Evolutionary conservation across 768 basidiomycete species (phyloP), one percentile per base, ranked within the genome.

Genomic region (Mycena galopus): DNA sequence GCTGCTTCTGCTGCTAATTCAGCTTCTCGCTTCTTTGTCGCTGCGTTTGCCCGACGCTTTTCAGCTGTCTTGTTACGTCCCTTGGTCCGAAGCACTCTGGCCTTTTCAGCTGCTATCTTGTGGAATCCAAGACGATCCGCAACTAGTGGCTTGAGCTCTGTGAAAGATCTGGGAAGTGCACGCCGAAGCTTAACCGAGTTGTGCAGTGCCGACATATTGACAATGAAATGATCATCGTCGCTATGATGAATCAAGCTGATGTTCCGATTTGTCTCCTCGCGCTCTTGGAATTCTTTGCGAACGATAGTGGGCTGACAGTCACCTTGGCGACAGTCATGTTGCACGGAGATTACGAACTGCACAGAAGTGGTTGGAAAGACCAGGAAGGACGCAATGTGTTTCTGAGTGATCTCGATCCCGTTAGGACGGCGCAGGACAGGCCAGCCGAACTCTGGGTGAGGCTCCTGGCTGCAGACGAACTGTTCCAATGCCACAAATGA

Each of bases 151-250:
- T 50, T 50, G 47, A 50, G 21, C 47, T 50, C 21, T 11, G 47
- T 50, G 47, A 50, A 50, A 50, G 47, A 50, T 50, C 47, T 50
- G 47, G 47, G 47, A 50, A 50, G 47, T 50, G 47, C 47, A 50
- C 47, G 47, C 23, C 47, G n/a, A 50, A 50, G 47, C 47, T 50
- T 50, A 23, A 50, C 47, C 3, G 47, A 50, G 47, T 50, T 50
- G 47, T 50, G 47, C 47, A 50, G 47, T 50, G 47, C 47, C 4
- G 47, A 50, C 11, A 50, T 50, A 50, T 50, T 50, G 47, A 50
- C 47, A 11, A 50, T 50, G 47, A 50, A 50, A n/a, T 50, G 47
- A 50, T 50, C 47, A 23, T 50, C 47, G 47, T 50, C 47, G 11
- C 47, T 50, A 50, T 50, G 47, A n/a, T 50, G 47, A 23, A 50